These are phyloP conservation scores for Cicer chorassanicum DNA, from an alignment of 306 rosid genomes.

Conservation along the genomic window DNA sequence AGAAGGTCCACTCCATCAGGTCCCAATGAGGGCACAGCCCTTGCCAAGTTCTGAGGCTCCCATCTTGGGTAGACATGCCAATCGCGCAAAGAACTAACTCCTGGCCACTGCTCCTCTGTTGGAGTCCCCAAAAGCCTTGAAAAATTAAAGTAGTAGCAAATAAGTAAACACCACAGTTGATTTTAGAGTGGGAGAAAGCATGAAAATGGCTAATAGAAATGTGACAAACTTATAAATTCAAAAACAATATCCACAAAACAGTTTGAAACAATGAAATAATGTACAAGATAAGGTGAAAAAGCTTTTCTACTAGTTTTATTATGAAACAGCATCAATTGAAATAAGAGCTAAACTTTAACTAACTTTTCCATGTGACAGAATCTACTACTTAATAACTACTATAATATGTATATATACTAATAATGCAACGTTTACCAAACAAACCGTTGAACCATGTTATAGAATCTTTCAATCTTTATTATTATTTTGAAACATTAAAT, in stretches of 20 bases:
- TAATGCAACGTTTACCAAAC: not conserved
- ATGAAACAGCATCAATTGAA: not conserved
- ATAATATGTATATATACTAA: not conserved
- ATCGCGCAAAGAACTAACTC: constrained; percentile 81
- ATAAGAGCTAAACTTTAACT: not conserved
- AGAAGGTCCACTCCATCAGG: constrained; percentile 88
- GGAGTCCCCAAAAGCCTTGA: constrained; percentile 88
- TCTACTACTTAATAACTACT: not conserved
- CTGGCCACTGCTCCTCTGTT: constrained; percentile 83
- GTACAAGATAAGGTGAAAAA: not conserved
- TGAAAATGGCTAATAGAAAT: not conserved
- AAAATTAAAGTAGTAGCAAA: constrained; percentile 15
- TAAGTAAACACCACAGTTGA: constrained; percentile 9
- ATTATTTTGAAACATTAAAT: not conserved
- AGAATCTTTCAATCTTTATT: not conserved
- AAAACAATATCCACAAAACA: not conserved
- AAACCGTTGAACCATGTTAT: not conserved
- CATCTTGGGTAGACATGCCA: constrained; percentile 95
- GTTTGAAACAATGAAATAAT: not conserved
- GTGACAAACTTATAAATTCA: not conserved
- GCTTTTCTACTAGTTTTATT: not conserved
- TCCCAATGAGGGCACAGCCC: constrained; percentile 76
- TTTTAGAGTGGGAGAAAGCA: not conserved
- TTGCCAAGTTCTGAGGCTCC: constrained; percentile 73
- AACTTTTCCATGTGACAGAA: not conserved